Base-by-base conservation (phyloP, 2,329 filamentous ascomycete genomes). In the Reticulascus tulasneorum region DNA sequence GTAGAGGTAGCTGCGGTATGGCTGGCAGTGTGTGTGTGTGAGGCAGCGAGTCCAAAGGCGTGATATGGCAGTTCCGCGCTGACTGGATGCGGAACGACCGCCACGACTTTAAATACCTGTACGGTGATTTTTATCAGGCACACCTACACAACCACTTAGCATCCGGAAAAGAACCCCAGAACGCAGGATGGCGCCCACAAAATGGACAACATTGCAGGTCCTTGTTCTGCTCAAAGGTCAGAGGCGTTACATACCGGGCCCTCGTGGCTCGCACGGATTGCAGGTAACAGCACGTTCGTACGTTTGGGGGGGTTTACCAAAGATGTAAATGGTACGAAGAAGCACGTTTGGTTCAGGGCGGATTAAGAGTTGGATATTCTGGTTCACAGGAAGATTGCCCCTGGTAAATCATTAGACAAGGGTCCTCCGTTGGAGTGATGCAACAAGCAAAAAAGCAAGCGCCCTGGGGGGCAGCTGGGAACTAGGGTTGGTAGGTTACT, bases 391-490 rank as follows among this genome's bases (percentile, higher is more conserved):
- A n/a, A 36, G 28, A 36, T 40, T 25, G 40, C 36, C 37, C 28
- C 40, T 29, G 28, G 32, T 19, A 32, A 35, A 30, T 17, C 30
- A 27, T 35, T 27, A 42, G 40, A 42, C 40, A 36, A 40, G 40
- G 40, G 27, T 40, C 28, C 29, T 42, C 28, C 9, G 24, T 25
- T 24, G 28, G 36, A 35, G 32, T 40, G 31, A 42, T 42, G 40
- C 29, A 36, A 40, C 37, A 25, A 35, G 28, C 32, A 31, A 42
- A n/a, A n/a, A 33, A 42, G 40, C 40, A 32, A 40, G 40, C 37
- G 23, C 28, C 39, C 17, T 31, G 23, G 23, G 27, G 22, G 32
- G 23, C 40, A 32, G 40, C 33, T 30, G 37, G 18, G 30, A 34
- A 28, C 40, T 36, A 33, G 23, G 39, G 32, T 30, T 32, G 32